Evolutionary conservation across 306 rosid species (phyloP), one percentile per base, ranked within the genome.

Genomic region (Herpetospermum pedunculosum): DNA sequence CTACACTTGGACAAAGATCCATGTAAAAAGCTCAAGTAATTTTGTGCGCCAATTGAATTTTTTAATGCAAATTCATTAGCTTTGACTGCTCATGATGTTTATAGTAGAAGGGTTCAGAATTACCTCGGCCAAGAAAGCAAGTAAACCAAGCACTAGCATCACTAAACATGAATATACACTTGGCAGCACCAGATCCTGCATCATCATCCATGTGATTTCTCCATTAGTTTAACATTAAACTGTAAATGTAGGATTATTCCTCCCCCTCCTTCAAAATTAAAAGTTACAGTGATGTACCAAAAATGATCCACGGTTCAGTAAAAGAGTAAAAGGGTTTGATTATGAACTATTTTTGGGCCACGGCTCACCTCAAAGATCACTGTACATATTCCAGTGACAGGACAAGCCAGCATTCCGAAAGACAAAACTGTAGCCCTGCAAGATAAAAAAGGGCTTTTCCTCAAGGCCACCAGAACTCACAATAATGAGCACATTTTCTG

Each of bases 81-180:
- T n/a, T n/a, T n/a, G n/a, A n/a, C n/a, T n/a, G n/a, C 59, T 23
- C 47, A 2, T 55, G 4, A 55, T 10, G 13, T 2, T 2, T 44
- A 44, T 44, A 14, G 25, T n/a, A n/a, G n/a, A n/a, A 58, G 1
- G 13, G 8, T 21, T 15, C 2, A 16, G 23, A 41, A 13, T 68
- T 68, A 91, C 97, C 96, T 91, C 97, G 2, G 96, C 97, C 50
- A 86, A 85, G 83, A 89, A 87, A 76, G 92, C 90, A 50, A 91
- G 76, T 72, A 84, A 48, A 54, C 96, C 85, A 18, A 84, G 87
- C 54, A 84, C 76, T 70, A 89, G 78, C 92, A 87, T 83, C 64
- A 85, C 76, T 44, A 81, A 41, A 76, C 81, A 69, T 30, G 92
- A 83, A 78, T 71, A 77, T 13, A 87, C 19, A 76, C 79, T 59